phyloP scores from a whole-genome alignment of 2,329 filamentous ascomycete genomes.

The Ramichloridium luteum region DNA sequence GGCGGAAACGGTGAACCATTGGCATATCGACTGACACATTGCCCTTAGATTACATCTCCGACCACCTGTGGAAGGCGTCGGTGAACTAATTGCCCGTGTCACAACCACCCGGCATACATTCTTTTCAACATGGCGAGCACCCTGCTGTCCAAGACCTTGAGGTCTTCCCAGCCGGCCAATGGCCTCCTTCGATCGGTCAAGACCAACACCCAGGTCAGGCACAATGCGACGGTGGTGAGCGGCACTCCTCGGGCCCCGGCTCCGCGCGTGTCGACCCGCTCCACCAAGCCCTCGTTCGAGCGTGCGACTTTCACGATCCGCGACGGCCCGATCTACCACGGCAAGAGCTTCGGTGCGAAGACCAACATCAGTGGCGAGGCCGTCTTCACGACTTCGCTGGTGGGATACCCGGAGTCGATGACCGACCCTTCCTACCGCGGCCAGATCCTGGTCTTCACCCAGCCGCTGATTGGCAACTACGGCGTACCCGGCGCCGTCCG shows the following conservation, averaged over 20 bases:
- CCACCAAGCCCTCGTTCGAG: slow-evolving; percentile 55
- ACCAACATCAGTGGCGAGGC: slow-evolving; percentile 95
- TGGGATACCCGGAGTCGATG: slow-evolving; percentile 89
- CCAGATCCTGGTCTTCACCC: slow-evolving; percentile 96
- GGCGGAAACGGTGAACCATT: slow-evolving; percentile 2
- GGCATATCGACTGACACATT: slow-evolving; percentile 6
- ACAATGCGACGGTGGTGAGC: slow-evolving; percentile 53
- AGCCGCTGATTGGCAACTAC: slow-evolving; percentile 96
- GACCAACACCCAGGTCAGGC: slow-evolving; percentile 34
- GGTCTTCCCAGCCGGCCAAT: slow-evolving; percentile 32
- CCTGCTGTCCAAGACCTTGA: slow-evolving; percentile 45
- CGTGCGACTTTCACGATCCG: slow-evolving; percentile 88
- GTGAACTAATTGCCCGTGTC: slow-evolving; percentile 40
- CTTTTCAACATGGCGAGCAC: slow-evolving; percentile 25
- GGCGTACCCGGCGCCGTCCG: slow-evolving; percentile 78
- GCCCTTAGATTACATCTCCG: slow-evolving; percentile 50
- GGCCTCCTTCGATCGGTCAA: slow-evolving; percentile 34
- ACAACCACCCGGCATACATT: slow-evolving; percentile 12
- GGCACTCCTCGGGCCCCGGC: slow-evolving; percentile 61
- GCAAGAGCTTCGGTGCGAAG: slow-evolving; percentile 92
- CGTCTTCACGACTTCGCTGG: slow-evolving; percentile 94
- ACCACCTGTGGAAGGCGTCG: slow-evolving; percentile 58
- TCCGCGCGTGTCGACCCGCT: slow-evolving; percentile 36
- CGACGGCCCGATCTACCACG: slow-evolving; percentile 92
- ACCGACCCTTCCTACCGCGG: slow-evolving; percentile 60